Evolutionary conservation across 768 basidiomycete genomes (phyloP), one percentile per base, ranked within the genome.

Genomic region (Porpolomopsis calyptriformis): DNA sequence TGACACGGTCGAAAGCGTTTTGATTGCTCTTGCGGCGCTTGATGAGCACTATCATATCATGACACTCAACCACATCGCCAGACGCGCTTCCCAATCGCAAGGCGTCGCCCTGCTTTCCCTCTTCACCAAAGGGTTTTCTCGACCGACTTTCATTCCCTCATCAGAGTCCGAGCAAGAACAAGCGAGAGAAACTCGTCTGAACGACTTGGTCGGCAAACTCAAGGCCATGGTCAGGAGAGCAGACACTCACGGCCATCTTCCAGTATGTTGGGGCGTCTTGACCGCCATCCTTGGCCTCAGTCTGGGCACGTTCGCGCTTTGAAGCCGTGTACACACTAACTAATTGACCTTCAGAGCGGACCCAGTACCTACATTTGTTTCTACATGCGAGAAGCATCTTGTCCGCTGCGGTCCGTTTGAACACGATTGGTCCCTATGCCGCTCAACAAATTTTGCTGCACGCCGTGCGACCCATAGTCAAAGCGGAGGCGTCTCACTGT

Each of bases 101-200:
- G 96, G 96, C 3, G 81, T 88, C 10, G 94, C 94, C 4, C 75
- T 97, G 35, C 75, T 99, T 25, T 89, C 91, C 1, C 72, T 98
- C 3, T 94, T 84, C 62, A 70, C 83, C 14, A 87, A 82, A 57
- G 85, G 88, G 0, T 82, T 97, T 57, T 74, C 83, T 3, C 63
- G 63, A 25, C 78, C 88, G 8, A 49, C 71, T 42, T 63, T 58
- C 44, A 47, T 66, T 12, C 52, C 59, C 40, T 40, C 47, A 29
- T 42, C 59, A 35, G 57, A 52, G 34, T 19, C 50, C 31, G 50
- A 53, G 50, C 53, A 50, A 37, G 49, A 51, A n/a, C 56, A 57
- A 23, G 23, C 46, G 14, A 55, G 56, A 26, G 60, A 60, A 40
- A 44, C 51, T 22, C 54, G 45, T 14, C 61, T 67, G 53, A 60